Percentiles rank a stretch among this genome's conserved stretches.
Evolutionary conservation across 1,284 basidiomycete species (phyloP).

Genomic region (Omphalotus olearius): DNA sequence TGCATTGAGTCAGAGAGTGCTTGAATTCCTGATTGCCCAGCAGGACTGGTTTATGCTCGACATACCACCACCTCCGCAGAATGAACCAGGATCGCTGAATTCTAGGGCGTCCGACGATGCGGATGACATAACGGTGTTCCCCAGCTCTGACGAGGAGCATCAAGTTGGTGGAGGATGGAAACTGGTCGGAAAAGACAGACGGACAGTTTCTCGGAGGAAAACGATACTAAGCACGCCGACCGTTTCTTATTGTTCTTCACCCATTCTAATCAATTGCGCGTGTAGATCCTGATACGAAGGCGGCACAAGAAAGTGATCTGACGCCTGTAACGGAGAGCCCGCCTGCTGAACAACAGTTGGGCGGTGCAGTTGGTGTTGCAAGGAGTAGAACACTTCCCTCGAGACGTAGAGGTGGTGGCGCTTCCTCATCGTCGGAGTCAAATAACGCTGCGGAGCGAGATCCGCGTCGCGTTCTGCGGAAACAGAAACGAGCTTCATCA

Average conservation of each 20-base stretch:
- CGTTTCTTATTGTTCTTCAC: conserved; percentile 8
- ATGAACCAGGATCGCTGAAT: conserved; percentile 24
- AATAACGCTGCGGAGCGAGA: conserved; percentile 27
- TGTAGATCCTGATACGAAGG: conserved; percentile 3
- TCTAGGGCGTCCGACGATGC: conserved; percentile 13
- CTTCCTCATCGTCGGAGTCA: conserved; percentile 9
- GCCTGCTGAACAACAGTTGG: conserved; percentile 19
- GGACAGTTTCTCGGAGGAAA: conserved; percentile 26
- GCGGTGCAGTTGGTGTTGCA: conserved; percentile 36
- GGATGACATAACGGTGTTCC: conserved; percentile 28
- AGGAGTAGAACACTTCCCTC: conserved; percentile 63
- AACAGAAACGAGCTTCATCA: conserved; percentile 44
- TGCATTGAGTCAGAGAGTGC: conserved; percentile 81
- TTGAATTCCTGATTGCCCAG: conserved; percentile 91
- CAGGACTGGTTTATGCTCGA: conserved; percentile 86
- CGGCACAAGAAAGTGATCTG: conserved; percentile 24
- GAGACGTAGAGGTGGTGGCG: conserved; percentile 16
- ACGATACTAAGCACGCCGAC: conserved; percentile 43
- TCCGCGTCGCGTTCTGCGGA: conserved; percentile 40
- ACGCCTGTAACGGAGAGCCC: conserved; percentile 42
- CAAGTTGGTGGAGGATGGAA: conserved; percentile 27
- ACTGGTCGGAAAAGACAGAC: conserved; percentile 28
- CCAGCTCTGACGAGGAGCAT: conserved; percentile 24
- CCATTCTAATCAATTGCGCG: neutral
- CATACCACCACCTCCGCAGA: conserved; percentile 60